Evolutionary conservation across 2,329 filamentous ascomycete genomes (phyloP).

Genomic region (Cercospora zeae-maydis): DNA sequence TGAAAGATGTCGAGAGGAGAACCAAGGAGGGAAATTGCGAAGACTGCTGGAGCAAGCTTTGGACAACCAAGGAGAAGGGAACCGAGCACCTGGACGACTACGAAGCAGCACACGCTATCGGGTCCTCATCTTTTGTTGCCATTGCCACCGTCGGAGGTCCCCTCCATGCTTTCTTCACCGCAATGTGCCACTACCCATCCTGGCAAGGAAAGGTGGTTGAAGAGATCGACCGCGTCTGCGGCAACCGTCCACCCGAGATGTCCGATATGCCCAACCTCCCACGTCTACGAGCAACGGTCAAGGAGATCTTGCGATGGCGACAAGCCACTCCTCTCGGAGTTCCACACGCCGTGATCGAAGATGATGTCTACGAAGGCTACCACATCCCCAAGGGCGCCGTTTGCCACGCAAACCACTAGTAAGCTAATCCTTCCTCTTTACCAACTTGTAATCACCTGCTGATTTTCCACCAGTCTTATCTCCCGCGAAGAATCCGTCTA

Average conservation of each 20-base stretch:
- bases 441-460: constrained; percentile 3
- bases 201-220: constrained; percentile 33
- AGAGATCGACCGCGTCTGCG: constrained; percentile 35
- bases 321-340: constrained; percentile 42
- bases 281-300: constrained; percentile 34
- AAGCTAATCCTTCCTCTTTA: constrained; percentile 9
- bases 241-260: constrained; percentile 31
- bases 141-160: constrained; percentile 36
- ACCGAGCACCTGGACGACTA: constrained; percentile 33
- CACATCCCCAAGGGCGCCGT: constrained; percentile 39
- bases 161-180: constrained; percentile 36
- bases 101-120: constrained; percentile 36
- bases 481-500: constrained; percentile 32
- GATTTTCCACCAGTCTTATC: constrained; percentile 28
- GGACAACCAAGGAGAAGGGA: constrained; percentile 34
- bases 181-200: constrained; percentile 35
- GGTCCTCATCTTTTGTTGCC: constrained; percentile 36
- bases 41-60: constrained; percentile 35
- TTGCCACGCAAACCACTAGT: constrained; percentile 37
- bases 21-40: constrained; percentile 26
- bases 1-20: constrained; percentile 32
- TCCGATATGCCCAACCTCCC: constrained; percentile 36
- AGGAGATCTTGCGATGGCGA: constrained; percentile 37
- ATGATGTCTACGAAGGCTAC: constrained; percentile 39
- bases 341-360: constrained; percentile 36